A percentile compares a stretch with the other conserved stretches of the same genome.
phyloP scores from a whole-genome alignment of 1,284 basidiomycete genomes.

The Trichosporon sp. region DNA sequence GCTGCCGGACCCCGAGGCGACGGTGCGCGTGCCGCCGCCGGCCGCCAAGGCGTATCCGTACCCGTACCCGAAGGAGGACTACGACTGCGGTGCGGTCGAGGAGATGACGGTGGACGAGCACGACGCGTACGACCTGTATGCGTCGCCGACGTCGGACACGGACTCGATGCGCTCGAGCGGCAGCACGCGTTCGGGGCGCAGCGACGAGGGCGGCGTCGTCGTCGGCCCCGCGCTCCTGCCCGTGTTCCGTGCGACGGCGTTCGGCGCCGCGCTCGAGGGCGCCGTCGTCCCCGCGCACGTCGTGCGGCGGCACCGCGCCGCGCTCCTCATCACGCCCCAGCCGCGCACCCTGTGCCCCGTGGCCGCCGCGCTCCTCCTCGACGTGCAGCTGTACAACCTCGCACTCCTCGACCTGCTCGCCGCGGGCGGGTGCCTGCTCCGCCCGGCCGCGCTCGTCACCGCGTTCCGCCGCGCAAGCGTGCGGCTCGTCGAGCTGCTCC shows the following conservation, averaged over 20 bases:
- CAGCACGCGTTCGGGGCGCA: too few relatives aligned
- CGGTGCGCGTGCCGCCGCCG: background rate
- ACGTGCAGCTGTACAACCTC: conserved; percentile 2
- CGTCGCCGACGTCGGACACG: background rate
- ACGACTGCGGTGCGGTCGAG: background rate
- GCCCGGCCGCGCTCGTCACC: background rate
- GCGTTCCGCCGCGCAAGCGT: background rate
- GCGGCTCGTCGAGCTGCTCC: background rate
- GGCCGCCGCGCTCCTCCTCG: background rate
- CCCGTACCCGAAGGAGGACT: background rate
- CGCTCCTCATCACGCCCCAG: background rate
- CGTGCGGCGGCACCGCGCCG: background rate
- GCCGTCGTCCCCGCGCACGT: background rate
- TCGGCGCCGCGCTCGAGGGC: background rate
- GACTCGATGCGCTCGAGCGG: too few relatives aligned
- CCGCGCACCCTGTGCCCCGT: background rate
- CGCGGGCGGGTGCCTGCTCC: background rate
- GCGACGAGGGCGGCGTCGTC: background rate
- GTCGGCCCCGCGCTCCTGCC: background rate
- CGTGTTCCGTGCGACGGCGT: background rate
- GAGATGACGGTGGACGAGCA: background rate
- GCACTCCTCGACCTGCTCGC: background rate
- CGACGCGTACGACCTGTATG: too few relatives aligned
- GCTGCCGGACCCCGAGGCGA: background rate
- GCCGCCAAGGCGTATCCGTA: background rate